Percentiles rank a stretch among this genome's conserved stretches.
Evolutionary conservation across 495 filamentous ascomycete species (phyloP).

Genomic region (Hypoxylon crocopeplum): DNA sequence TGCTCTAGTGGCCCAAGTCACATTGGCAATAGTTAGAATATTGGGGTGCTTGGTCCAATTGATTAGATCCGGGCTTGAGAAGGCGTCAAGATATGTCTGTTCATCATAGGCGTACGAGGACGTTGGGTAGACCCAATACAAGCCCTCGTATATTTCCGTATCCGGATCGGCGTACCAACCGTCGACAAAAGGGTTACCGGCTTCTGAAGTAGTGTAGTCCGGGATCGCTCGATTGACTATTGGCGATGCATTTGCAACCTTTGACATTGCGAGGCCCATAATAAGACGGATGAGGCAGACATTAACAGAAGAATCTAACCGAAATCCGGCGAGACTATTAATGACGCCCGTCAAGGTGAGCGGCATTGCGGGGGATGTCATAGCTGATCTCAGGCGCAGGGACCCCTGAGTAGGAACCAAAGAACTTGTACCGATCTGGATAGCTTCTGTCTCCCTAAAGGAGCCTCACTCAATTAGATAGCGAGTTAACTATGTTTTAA

Average conservation of each 20-base stretch:
- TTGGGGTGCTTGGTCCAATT: constrained; percentile 52
- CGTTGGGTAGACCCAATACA: constrained; percentile 60
- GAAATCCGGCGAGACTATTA: too few species aligned
- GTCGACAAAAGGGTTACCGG: constrained; percentile 50
- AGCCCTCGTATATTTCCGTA: constrained; percentile 56
- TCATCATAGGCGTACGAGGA: constrained; percentile 53
- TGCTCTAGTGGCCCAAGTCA: constrained; percentile 55
- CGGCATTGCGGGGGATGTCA: background rate
- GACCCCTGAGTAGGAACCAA: background rate
- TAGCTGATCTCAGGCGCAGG: background rate
- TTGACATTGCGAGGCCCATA: constrained; percentile 3
- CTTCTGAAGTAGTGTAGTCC: constrained; percentile 35
- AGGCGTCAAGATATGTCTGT: constrained; percentile 57
- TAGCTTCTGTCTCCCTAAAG: too few species aligned
- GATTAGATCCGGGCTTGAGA: constrained; percentile 51
- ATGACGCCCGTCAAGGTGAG: background rate
- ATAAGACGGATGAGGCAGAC: background rate
- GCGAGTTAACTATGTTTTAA: too few species aligned
- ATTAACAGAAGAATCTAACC: background rate
- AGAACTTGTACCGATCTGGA: too few species aligned
- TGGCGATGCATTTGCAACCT: background rate
- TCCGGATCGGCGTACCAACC: constrained; percentile 62
- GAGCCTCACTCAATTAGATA: too few species aligned
- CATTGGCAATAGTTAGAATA: constrained; percentile 46
- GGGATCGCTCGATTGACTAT: background rate